These are phyloP conservation scores for Acarospora socialis DNA, from an alignment of 2,329 filamentous ascomycete species.

Conservation along the genomic window DNA sequence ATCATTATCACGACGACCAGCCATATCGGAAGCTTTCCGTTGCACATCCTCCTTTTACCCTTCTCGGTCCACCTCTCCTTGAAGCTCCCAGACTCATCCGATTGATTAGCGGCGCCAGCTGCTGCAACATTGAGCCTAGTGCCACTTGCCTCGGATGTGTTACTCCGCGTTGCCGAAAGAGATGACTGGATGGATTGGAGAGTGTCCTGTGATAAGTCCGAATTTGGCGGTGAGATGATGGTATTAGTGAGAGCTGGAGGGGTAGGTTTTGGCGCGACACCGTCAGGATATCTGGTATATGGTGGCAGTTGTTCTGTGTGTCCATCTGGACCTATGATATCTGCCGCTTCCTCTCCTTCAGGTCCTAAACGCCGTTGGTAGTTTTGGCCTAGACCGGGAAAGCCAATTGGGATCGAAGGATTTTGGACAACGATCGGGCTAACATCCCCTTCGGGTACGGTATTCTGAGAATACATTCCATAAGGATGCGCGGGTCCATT, in stretches of 20 bases:
- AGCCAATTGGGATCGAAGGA: conserved; percentile 53
- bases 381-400: conserved; percentile 49
- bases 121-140: conserved; percentile 10
- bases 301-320: conserved; percentile 85
- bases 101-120: conserved; percentile 14
- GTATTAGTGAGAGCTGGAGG: conserved; percentile 7
- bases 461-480: conserved; percentile 70
- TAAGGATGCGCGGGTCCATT: conserved; percentile 72
- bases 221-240: conserved; percentile 29
- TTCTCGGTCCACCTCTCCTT: conserved; percentile 32
- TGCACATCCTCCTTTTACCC: conserved; percentile 30
- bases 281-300: conserved; percentile 79
- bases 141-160: conserved; percentile 35
- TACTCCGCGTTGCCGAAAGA: conserved; percentile 40
- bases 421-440: conserved; percentile 24
- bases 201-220: conserved; percentile 37
- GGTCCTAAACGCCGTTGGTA: conserved; percentile 63
- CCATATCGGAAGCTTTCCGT: conserved; percentile 37
- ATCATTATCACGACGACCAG: conserved; percentile 33
- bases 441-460: conserved; percentile 42
- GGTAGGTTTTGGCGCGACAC: conserved; percentile 47
- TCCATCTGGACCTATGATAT: conserved; percentile 74
- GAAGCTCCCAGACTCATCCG: conserved; percentile 26
- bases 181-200: conserved; percentile 25
- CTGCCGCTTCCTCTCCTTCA: conserved; percentile 73